Conservation (phyloP, 306 rosid species). For the Prunus fruticosa region DNA sequence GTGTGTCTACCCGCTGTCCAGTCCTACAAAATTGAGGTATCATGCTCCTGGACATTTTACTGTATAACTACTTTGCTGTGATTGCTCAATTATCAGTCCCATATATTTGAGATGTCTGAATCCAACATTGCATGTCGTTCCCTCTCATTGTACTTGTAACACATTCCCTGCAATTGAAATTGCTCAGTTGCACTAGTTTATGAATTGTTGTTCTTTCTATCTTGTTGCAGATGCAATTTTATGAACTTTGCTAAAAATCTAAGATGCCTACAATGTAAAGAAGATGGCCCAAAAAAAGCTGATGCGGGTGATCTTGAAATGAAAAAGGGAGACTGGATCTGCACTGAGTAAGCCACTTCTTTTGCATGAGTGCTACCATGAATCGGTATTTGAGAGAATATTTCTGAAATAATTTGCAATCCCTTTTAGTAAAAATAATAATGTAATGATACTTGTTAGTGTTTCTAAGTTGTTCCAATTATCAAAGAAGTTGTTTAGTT, state of each 20-base stretch:
- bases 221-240: slow-evolving; percentile 68
- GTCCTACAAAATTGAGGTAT: neutral
- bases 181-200: slow-evolving; percentile 15
- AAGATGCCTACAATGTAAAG: slow-evolving; percentile 59
- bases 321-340: slow-evolving; percentile 87
- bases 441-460: neutral
- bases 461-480: neutral
- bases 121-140: neutral
- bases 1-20: neutral
- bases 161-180: slow-evolving; percentile 12
- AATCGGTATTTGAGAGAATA: neutral
- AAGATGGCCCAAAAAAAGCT: slow-evolving; percentile 53
- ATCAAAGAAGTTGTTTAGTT: neutral
- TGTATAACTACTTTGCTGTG: neutral
- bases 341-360: slow-evolving; percentile 58
- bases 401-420: neutral
- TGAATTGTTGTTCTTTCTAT: slow-evolving; percentile 17
- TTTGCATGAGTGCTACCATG: neutral
- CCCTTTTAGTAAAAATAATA: neutral
- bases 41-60: neutral
- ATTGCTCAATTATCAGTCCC: neutral
- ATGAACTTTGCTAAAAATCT: slow-evolving; percentile 69
- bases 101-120: neutral
- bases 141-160: neutral
- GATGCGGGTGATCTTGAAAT: slow-evolving; percentile 33